These are phyloP conservation scores for Xerocomus nothofagi DNA, from an alignment of 1,284 basidiomycete species.

Conservation along the genomic window DNA sequence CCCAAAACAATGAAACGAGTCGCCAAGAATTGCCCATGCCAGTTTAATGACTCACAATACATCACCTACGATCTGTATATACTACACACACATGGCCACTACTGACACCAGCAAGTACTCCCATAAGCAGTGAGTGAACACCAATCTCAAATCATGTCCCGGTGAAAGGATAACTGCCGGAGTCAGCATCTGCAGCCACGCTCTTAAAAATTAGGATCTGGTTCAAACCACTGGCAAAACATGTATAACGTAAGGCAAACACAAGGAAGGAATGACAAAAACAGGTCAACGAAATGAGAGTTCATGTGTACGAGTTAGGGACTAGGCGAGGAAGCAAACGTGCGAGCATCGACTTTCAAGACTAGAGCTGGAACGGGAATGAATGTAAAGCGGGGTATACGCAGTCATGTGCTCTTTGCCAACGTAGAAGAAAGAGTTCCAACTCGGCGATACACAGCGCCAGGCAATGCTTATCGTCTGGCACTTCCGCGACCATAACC, in stretches of 20 bases:
- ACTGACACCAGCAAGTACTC: no score
- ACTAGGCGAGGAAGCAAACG: conserved; percentile 4
- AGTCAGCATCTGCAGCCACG: no score
- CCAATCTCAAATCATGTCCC: no score
- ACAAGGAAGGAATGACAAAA: conserved; percentile 9
- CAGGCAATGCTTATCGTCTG: conserved; percentile 52
- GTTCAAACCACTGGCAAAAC: conserved; percentile 14
- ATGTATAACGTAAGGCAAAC: conserved; percentile 12
- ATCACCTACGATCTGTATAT: no score
- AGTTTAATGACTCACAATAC: no score
- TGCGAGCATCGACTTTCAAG: conserved; percentile 6
- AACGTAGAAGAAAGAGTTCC: conserved; percentile 1
- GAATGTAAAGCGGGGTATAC: conserved; percentile 31
- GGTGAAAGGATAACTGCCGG: no score
- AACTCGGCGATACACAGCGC: conserved; percentile 4
- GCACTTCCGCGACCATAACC: conserved; percentile 78
- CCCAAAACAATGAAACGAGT: no score
- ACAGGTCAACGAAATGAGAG: conserved; percentile 28
- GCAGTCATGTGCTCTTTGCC: conserved; percentile 9
- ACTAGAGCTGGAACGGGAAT: conserved; percentile 12
- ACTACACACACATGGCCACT: no score
- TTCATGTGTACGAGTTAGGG: conserved; percentile 8
- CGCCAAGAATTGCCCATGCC: no score
- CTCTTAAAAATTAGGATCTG: no score
- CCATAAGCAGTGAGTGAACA: no score